These are phyloP conservation scores for Berkeleyomyces basicola DNA, from an alignment of 2,329 filamentous ascomycete genomes.

Conservation along the genomic window DNA sequence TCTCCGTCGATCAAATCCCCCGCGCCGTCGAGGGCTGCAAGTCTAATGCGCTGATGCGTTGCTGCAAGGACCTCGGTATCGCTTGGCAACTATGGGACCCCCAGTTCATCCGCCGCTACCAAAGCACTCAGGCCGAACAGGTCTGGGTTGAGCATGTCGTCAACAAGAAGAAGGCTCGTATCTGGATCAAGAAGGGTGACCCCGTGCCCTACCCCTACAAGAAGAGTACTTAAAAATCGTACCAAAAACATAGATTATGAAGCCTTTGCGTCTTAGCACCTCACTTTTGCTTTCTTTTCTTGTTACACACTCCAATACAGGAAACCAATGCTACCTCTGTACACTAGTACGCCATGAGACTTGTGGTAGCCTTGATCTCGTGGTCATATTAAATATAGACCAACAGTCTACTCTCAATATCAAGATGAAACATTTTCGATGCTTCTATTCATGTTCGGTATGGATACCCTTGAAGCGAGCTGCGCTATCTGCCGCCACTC, in stretches of 20 bases:
- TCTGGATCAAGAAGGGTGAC: conserved; percentile 67
- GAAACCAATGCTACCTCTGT: conserved; percentile 4
- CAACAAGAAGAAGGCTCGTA: conserved; percentile 78
- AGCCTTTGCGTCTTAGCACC: neutral
- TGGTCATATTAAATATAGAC: neutral
- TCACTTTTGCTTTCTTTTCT: neutral
- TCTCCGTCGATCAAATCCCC: conserved; percentile 74
- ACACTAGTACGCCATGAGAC: neutral
- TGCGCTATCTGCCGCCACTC: neutral
- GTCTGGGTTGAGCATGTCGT: conserved; percentile 75
- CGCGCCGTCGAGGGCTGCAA: conserved; percentile 95
- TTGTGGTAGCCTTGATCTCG: neutral
- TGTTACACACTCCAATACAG: neutral
- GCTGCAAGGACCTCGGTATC: conserved; percentile 93
- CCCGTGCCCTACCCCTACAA: conserved; percentile 48
- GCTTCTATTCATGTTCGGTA: neutral
- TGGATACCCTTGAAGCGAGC: neutral
- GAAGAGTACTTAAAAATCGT: conserved; percentile 14
- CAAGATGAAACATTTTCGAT: neutral
- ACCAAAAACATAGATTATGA: neutral
- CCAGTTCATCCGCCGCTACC: conserved; percentile 69
- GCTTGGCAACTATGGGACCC: conserved; percentile 96
- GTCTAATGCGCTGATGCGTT: conserved; percentile 92
- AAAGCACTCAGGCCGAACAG: conserved; percentile 57
- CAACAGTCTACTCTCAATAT: neutral